Base-by-base conservation (phyloP, 768 basidiomycete genomes). In the Sporobolomyces phaffii region DNA sequence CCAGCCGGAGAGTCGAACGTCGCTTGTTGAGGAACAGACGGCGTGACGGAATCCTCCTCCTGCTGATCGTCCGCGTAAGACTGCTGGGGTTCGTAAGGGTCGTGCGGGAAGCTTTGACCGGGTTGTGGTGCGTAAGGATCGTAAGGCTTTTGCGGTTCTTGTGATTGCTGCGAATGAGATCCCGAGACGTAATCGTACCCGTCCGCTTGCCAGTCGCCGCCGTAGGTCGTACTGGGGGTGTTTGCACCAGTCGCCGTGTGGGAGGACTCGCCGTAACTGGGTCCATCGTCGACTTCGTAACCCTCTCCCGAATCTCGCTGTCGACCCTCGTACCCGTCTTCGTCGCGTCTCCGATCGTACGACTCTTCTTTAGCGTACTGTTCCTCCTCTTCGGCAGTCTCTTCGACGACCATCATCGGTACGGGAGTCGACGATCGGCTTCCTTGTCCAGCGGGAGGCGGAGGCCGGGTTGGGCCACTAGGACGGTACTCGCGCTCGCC, bases 171-270 rank as follows among this genome's bases (percentile, higher is more conserved):
- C 43, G n/a, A 15, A 41, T 61, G 50, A 5, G 33, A 22, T 34
- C 36, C 53, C 1, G 51, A 34, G 45, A 67, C 38, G 49, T 71
- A 71, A 45, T 71, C 70, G 65, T 71, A 71, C 1, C 70, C 70
- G 56, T 62, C 66, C 17, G 66, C 65, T n/a, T 52, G 24, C 70
- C 70, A 60, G 26, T 71, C 70, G 20, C 65, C 70, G 26, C 70
- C 70, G 44, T 67, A 71, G 7, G 43, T 60, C 54, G 70, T 67
- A n/a, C 62, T 59, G 15, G 65, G 62, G n/a, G 67, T 64, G 40
- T 62, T 63, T 24, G n/a, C 52, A 2, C 62, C 67, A 11, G 62
- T 64, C 14, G 20, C 41, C n/a, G 26, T 20, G 3, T 45, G 40
- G 2, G 34, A 31, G 11, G 44, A 18, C 10, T 57, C 63, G 31